Base-by-base conservation (phyloP, 345 rosid genomes). In the Aquilaria malaccensis region DNA sequence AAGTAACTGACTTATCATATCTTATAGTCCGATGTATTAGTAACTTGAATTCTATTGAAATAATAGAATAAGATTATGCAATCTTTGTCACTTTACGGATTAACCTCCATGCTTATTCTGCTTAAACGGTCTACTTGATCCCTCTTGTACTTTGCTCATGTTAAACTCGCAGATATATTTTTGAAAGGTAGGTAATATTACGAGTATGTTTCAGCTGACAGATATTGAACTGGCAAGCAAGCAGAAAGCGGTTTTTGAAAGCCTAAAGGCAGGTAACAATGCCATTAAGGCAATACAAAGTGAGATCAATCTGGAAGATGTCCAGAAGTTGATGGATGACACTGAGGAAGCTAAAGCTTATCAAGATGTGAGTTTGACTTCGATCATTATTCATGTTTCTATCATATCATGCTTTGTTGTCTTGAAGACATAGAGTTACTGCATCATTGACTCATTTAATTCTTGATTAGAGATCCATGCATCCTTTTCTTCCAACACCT, bases 291-390 rank as follows among this genome's bases (percentile, higher is more conserved):
- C 90, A 22, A 81, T 93, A 56, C 97, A 89, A 79, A 81, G 91
- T 46, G 97, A 89, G 80, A 77, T 93, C 72, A 85, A 85, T 68
- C 63, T 89, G 56, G 96, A 89, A 29, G 98, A 93, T 75, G 96
- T 89, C 72, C 96, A 89, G 50, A 93, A 87, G 77, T 81, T 93
- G 45, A 85, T 93, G 98, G 98, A 93, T 72, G 97, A 93, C 67
- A 84, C 85, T 51, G 96, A 73, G 7, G 97, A 93, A 74, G 98
- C 98, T 60, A 87, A 80, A 65, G 97, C 92, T 70, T 93, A 87
- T 69, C 97, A 93, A 80, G 98, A 89, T 69, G 98, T 93, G 75
- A 84, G 94, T 68, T 66, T 62, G 52, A 59, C 22, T 57, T 56
- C 55, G 51, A 31, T 45, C 46, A 31, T n/a, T 46, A 41, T 9